These are phyloP conservation scores for Melanogaster broomeanus DNA, from an alignment of 768 basidiomycete species.

Conservation along the genomic window DNA sequence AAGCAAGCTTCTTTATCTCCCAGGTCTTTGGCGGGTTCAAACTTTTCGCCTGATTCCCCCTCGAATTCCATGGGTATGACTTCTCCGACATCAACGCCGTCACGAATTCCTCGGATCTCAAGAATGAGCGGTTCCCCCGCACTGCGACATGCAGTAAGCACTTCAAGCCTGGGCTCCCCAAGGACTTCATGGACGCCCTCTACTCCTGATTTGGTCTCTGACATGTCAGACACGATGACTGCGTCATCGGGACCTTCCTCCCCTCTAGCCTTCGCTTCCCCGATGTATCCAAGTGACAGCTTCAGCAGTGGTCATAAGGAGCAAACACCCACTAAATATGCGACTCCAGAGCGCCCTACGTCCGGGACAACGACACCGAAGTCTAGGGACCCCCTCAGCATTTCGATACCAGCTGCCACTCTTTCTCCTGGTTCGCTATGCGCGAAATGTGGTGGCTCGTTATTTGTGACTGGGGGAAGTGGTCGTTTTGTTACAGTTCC, in stretches of 20 bases:
- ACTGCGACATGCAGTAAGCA: conserved; percentile 27
- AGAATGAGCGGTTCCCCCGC: conserved; percentile 25
- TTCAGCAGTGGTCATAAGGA: conserved; percentile 10
- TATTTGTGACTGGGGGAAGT: conserved; percentile 58
- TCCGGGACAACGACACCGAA: conserved; percentile 32
- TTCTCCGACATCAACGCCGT: conserved; percentile 13
- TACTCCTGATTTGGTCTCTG: conserved; percentile 62
- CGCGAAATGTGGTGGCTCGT: conserved; percentile 55
- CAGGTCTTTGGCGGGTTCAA: conserved; percentile 16
- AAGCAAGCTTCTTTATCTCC: conserved; percentile 31
- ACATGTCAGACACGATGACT: conserved; percentile 59
- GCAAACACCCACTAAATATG: conserved; percentile 2
- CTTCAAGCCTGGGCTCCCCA: conserved; percentile 28
- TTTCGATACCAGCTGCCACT: conserved; percentile 31
- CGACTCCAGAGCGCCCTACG: conserved; percentile 11
- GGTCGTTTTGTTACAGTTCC: conserved; percentile 76
- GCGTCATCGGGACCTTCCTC: conserved; percentile 57
- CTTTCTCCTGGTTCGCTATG: conserved; percentile 50
- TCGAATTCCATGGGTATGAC: conserved; percentile 10
- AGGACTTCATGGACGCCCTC: conserved; percentile 40
- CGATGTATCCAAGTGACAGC: conserved; percentile 10
- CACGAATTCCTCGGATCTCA: conserved; percentile 33
- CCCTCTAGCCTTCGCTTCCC: conserved; percentile 43
- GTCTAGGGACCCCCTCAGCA: conserved; percentile 22
- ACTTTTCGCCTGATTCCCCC: conserved; percentile 13